Base-by-base conservation (phyloP, 495 filamentous ascomycete genomes). In the Hyaloscypha bicolor region DNA sequence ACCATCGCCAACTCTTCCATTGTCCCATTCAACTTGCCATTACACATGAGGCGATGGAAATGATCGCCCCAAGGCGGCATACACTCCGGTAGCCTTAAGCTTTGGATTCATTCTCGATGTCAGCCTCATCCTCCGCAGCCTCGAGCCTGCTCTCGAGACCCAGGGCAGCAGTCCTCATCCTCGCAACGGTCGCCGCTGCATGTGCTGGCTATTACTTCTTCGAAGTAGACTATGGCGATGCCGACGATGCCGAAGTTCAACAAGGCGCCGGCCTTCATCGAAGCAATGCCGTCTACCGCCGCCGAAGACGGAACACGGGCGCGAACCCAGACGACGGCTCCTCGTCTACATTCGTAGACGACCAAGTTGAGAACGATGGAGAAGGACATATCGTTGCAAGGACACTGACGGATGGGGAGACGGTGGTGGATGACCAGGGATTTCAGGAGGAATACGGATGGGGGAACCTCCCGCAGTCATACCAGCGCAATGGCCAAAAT, bases 401-500 rank as follows among this genome's bases (percentile, higher is more conserved):
- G 31, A 78, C 79, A 22, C 68, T 81, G 53, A 80, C 83, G 51
- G 83, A 83, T 64, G 81, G 77, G 22, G 87, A 88, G 68, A 85
- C 86, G 0, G 82, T 82, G 5, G 79, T 82, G 64, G 89, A 91
- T 63, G 86, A 86, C 22, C 82, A 85, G 65, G 86, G 84, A 64
- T 86, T 81, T 6, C 83, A 80, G 79, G 77, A 81, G 1, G 88
- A 83, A 77, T 82, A 79, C 81, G 76, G 66, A 72, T 85, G 68
- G 79, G 81, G 48, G 68, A 56, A 69, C 62, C 74, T 69, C 72
- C 74, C 69, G 73, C 67, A 74, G 72, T 68, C 56, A 58, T 68
- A 67, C 30, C 66, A 82, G 75, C 82, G 88, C n/a, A 87, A 87
- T 64, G 88, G 89, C 52, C 89, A 91, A 71, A 92, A 91, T 62